phyloP scores from a whole-genome alignment of 345 rosid species.

The Brassica juncea region DNA sequence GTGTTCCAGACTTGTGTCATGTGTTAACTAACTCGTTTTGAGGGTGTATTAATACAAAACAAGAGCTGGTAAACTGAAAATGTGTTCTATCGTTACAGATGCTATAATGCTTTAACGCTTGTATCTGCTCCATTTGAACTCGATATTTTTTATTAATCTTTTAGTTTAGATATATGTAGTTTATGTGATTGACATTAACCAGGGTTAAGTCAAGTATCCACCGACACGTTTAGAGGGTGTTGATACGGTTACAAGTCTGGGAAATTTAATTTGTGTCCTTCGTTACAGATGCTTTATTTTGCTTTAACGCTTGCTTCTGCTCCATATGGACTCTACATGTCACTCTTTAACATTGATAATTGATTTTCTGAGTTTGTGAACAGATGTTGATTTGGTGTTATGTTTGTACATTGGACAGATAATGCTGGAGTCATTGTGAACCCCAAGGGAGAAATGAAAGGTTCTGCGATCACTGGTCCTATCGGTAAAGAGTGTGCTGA shows the following conservation, averaged over 20 bases:
- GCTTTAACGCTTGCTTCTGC: conserved; percentile 57
- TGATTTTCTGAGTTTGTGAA: neutral
- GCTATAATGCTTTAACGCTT: conserved; percentile 37
- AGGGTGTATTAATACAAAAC: neutral
- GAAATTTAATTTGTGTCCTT: conserved; percentile 43
- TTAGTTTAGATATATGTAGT: too few relatives aligned
- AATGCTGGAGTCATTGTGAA: conserved; percentile 98
- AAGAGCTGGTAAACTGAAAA: neutral
- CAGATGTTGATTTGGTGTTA: neutral
- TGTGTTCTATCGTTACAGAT: conserved; percentile 45
- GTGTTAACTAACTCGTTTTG: neutral
- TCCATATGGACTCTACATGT: conserved; percentile 67
- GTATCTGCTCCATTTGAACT: conserved; percentile 78
- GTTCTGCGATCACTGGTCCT: conserved; percentile 93
- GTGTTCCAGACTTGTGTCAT: neutral
- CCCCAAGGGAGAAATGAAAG: conserved; percentile 98
- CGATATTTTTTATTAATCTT: neutral
- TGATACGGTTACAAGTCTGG: conserved; percentile 80
- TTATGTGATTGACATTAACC: conserved; percentile 11
- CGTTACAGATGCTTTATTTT: conserved; percentile 56
- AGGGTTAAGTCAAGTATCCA: conserved; percentile 68
- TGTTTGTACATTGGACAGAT: conserved; percentile 47
- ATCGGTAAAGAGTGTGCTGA: conserved; percentile 97
- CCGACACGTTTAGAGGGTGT: conserved; percentile 40
- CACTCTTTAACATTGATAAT: neutral